A percentile compares a stretch with the other conserved stretches of the same genome.
Conservation (phyloP, 345 rosid species). For the Eucalyptus tenuipes region DNA sequence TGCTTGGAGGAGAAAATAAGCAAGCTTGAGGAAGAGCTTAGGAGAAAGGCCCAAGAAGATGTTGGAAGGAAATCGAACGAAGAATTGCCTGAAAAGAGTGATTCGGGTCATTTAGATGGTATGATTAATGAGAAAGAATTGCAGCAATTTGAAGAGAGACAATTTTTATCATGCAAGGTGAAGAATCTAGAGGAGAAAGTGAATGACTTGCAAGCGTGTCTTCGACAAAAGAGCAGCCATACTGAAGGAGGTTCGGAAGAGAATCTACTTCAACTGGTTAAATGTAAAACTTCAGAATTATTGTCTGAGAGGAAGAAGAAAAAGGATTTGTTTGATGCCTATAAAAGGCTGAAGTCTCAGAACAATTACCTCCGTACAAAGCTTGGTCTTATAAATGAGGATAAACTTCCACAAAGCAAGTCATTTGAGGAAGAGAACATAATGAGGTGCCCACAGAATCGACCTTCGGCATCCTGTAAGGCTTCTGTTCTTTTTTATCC, state of each 20-base stretch:
- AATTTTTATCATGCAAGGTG: conserved; percentile 12
- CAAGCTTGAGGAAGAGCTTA: conserved; percentile 24
- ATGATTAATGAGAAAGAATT: conserved; percentile 19
- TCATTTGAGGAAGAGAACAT: conserved; percentile 22
- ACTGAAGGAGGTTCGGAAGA: conserved; percentile 5
- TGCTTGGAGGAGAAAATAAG: conserved; percentile 27
- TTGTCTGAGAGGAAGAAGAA: conserved; percentile 30
- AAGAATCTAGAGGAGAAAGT: conserved; percentile 26
- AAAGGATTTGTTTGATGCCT: conserved; percentile 13
- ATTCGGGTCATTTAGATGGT: conserved; percentile 7
- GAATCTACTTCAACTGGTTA: conserved; percentile 22
- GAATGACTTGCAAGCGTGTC: conserved; percentile 18
- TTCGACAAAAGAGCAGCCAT: conserved; percentile 1
- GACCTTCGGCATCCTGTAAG: conserved; percentile 26
- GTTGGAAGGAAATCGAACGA: conserved; percentile 16
- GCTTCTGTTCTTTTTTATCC: not conserved
- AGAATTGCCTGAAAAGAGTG: conserved; percentile 24
- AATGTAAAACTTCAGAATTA: conserved; percentile 28
- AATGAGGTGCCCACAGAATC: conserved; percentile 12
- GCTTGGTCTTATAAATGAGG: conserved; percentile 36
- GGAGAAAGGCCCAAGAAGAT: conserved; percentile 21
- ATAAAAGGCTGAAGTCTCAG: conserved; percentile 62
- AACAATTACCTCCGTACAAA: conserved; percentile 39
- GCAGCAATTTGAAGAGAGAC: conserved; percentile 20
- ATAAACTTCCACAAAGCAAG: conserved; percentile 11